These are phyloP conservation scores for Rhodamnia rubescens DNA, from an alignment of 345 rosid genomes.

Conservation along the genomic window DNA sequence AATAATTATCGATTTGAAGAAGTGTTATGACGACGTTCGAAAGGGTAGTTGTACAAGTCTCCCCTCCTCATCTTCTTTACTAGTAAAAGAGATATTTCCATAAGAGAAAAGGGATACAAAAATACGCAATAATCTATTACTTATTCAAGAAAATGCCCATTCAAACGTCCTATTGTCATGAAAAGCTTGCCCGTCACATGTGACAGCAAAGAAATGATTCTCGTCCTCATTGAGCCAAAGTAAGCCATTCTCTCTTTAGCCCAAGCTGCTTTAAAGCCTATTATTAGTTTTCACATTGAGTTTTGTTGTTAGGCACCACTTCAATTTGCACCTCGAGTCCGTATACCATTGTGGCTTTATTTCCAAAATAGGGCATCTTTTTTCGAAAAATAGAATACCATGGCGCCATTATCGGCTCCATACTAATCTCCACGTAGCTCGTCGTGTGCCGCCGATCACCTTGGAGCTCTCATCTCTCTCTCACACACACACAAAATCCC, in stretches of 20 bases:
- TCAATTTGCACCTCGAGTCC: background rate
- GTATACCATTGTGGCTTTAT: background rate
- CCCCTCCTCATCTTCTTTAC: background rate
- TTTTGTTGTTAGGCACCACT: background rate
- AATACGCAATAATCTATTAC: background rate
- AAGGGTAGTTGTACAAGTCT: background rate
- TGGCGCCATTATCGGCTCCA: background rate
- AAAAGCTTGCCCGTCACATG: background rate
- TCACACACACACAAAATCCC: too few relatives aligned
- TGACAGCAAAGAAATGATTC: background rate
- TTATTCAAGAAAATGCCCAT: background rate
- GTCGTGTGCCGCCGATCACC: background rate
- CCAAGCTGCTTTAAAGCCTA: background rate
- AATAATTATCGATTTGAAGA: background rate
- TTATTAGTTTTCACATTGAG: too few relatives aligned
- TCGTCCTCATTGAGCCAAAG: background rate
- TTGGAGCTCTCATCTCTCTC: background rate
- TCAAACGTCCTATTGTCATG: background rate
- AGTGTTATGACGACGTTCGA: background rate
- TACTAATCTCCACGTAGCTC: background rate
- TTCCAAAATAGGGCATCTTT: background rate
- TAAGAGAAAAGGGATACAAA: background rate
- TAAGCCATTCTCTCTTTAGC: background rate
- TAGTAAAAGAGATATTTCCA: background rate
- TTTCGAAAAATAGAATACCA: background rate